phyloP scores from a whole-genome alignment of 2,329 filamentous ascomycete genomes.

The Xylariaceae sp. region DNA sequence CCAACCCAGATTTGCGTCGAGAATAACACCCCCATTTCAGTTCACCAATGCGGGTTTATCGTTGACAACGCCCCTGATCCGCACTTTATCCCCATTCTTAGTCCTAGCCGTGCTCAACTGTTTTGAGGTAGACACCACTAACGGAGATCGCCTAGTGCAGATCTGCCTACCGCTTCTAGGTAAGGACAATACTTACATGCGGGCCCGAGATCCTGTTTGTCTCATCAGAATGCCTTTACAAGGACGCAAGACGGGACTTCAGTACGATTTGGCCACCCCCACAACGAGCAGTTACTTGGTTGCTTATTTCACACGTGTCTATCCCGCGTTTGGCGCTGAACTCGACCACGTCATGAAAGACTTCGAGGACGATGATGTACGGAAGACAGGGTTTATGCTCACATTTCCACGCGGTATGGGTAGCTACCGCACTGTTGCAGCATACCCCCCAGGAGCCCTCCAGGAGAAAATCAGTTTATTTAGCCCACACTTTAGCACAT shows the following conservation, averaged over 20 bases:
- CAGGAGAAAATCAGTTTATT: slow-evolving; percentile 15
- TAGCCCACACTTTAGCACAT: slow-evolving; percentile 1
- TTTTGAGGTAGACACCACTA: slow-evolving; percentile 8
- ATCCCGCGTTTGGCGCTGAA: slow-evolving; percentile 11
- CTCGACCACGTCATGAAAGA: slow-evolving; percentile 15
- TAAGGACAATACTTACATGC: slow-evolving; percentile 18
- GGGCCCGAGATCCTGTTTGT: slow-evolving; percentile 12
- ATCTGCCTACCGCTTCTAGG: slow-evolving; percentile 15
- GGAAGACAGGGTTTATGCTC: slow-evolving; percentile 15
- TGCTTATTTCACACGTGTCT: slow-evolving; percentile 16
- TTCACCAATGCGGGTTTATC: slow-evolving; percentile 15
- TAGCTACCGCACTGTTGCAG: background rate
- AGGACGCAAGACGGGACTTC: slow-evolving; percentile 3
- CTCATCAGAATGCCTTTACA: slow-evolving; percentile 9
- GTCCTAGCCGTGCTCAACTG: slow-evolving; percentile 19
- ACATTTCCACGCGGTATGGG: slow-evolving; percentile 15
- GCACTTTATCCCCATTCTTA: slow-evolving; percentile 14
- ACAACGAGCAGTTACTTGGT: slow-evolving; percentile 6
- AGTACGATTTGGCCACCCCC: slow-evolving; percentile 8
- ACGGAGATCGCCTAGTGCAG: slow-evolving; percentile 10
- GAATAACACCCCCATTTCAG: slow-evolving; percentile 15
- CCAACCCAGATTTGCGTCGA: slow-evolving; percentile 10
- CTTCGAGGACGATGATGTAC: slow-evolving; percentile 9
- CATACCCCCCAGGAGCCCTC: slow-evolving; percentile 11
- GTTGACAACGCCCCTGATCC: slow-evolving; percentile 12